A percentile compares a stretch with the other conserved stretches of the same genome.
phyloP scores from a whole-genome alignment of 768 basidiomycete species.

The Pleurotus sapidus region DNA sequence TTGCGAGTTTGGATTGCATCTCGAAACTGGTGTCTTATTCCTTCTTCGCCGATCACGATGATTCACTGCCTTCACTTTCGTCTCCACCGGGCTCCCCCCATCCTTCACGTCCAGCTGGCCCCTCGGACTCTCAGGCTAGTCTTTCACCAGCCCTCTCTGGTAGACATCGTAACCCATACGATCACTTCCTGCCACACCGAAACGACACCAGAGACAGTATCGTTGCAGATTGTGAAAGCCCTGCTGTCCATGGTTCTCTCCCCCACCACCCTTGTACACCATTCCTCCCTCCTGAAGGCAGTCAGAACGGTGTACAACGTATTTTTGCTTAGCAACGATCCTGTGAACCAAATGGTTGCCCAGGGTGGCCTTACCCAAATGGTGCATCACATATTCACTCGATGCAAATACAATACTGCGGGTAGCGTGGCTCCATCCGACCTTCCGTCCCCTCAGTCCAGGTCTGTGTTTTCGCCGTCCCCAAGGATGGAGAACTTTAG shows the following conservation, averaged over 20 bases:
- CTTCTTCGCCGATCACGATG: conserved; percentile 77
- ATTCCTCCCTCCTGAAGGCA: conserved; percentile 92
- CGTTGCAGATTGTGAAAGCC: conserved; percentile 95
- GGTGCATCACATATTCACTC: conserved; percentile 93
- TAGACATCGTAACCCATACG: conserved; percentile 92
- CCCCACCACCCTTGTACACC: conserved; percentile 84
- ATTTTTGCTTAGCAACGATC: conserved; percentile 86
- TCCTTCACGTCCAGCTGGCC: conserved; percentile 34
- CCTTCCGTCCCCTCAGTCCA: conserved; percentile 16
- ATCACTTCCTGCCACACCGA: conserved; percentile 92
- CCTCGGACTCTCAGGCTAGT: conserved; percentile 42
- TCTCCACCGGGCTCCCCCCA: conserved; percentile 73
- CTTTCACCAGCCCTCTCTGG: conserved; percentile 70
- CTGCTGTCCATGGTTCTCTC: conserved; percentile 88
- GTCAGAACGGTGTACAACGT: conserved; percentile 98
- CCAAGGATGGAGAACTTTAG: conserved; percentile 12
- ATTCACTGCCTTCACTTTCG: conserved; percentile 48
- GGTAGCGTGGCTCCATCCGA: conserved; percentile 17
- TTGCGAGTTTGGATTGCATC: conserved; percentile 95
- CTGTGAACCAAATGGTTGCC: conserved; percentile 96
- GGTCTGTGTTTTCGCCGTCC: conserved; percentile 1
- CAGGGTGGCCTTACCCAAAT: conserved; percentile 98
- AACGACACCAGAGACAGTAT: conserved; percentile 84
- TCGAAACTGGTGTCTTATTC: conserved; percentile 97
- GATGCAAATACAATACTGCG: conserved; percentile 51